phyloP scores from a whole-genome alignment of 164 flowering plant genomes.

The Litsea cubeba region DNA sequence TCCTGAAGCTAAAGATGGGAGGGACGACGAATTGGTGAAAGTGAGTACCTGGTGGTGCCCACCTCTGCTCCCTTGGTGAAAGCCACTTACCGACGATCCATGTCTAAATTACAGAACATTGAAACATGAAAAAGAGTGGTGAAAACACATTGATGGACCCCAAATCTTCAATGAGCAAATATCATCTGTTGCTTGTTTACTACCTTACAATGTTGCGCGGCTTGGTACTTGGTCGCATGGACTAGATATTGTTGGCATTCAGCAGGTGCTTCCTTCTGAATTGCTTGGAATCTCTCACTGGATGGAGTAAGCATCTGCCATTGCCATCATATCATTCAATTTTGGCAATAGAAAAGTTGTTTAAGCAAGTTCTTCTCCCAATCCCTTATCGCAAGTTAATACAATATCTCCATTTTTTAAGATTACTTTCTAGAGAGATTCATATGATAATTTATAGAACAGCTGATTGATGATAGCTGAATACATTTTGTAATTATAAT shows the following conservation, averaged over 20 bases:
- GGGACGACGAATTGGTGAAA: conserved; percentile 97
- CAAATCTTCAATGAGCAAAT: background rate
- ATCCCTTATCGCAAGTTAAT: background rate
- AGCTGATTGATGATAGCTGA: background rate
- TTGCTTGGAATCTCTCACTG: conserved; percentile 67
- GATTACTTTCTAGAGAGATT: no score
- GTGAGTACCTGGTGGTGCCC: conserved; percentile 87
- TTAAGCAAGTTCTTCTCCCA: background rate
- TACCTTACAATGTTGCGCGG: conserved; percentile 79
- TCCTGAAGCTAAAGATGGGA: conserved; percentile 57
- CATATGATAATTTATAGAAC: no score
- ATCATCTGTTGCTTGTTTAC: background rate
- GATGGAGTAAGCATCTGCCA: conserved; percentile 82
- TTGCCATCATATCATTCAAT: background rate
- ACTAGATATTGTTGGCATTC: conserved; percentile 64
- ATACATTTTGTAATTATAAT: background rate
- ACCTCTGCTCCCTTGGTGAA: conserved; percentile 65
- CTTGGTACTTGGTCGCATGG: conserved; percentile 84
- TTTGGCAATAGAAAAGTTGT: background rate
- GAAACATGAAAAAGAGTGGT: background rate
- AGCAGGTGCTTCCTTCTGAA: conserved; percentile 73
- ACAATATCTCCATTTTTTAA: no score
- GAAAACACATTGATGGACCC: background rate
- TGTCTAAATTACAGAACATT: conserved; percentile 33
- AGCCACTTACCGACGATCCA: conserved; percentile 97